These are phyloP conservation scores for Naganishia sp. DNA, from an alignment of 1,284 basidiomycete genomes.

Conservation along the genomic window DNA sequence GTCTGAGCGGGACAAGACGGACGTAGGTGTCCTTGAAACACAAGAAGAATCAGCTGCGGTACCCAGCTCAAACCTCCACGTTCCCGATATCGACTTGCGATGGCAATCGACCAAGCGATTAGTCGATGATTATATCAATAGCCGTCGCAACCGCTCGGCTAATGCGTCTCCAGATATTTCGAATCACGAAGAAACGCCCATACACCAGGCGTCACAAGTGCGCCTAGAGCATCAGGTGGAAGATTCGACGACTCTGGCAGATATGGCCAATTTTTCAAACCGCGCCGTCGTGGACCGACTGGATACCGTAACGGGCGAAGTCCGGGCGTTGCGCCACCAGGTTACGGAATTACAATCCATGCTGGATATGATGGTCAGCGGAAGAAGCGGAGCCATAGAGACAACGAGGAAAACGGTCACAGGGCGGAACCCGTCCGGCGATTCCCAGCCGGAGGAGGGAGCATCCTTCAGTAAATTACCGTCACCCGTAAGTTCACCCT, in stretches of 20 bases:
- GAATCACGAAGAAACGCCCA: too few relatives aligned
- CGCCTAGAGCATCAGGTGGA: background rate
- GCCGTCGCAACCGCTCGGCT: background rate
- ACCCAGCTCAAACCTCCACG: background rate
- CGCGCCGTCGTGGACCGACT: conserved; percentile 3
- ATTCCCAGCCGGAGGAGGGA: background rate
- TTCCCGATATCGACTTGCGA: background rate
- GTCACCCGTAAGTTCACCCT: background rate
- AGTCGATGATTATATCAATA: conserved; percentile 2
- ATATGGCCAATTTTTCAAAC: background rate
- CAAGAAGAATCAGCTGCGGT: background rate
- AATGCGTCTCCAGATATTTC: background rate
- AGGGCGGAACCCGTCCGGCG: background rate
- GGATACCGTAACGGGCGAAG: conserved; percentile 6
- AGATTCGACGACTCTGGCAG: background rate
- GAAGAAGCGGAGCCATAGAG: background rate
- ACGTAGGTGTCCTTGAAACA: background rate
- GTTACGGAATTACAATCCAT: background rate
- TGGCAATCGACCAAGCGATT: conserved; percentile 13
- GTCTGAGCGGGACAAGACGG: background rate
- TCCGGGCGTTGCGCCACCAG: conserved; percentile 13
- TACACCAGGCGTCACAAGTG: too few relatives aligned
- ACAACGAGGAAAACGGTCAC: background rate
- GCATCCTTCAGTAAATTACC: background rate
- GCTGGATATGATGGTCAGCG: background rate